Conservation (phyloP, 768 basidiomycete genomes). For the Clitopilus passeckerianus region DNA sequence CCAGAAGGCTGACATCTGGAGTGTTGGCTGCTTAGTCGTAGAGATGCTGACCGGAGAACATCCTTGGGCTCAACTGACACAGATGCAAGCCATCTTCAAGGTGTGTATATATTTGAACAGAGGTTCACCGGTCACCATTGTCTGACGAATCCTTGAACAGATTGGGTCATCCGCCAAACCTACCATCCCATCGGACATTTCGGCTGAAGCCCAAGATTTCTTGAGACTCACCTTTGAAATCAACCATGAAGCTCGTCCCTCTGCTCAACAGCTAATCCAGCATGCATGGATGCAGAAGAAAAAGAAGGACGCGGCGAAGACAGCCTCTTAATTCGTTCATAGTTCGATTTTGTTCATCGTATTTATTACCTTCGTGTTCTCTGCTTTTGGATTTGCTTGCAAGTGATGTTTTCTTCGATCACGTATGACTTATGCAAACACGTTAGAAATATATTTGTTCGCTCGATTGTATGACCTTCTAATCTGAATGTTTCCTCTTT, state of each 20-base stretch:
- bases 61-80: constrained; percentile 92
- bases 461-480: constrained; percentile 9
- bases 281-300: constrained; percentile 67
- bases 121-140: neutral
- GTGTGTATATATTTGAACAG: constrained; percentile 29
- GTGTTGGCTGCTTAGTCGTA: constrained; percentile 89
- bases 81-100: constrained; percentile 99
- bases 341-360: constrained; percentile 5
- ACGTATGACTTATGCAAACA: neutral
- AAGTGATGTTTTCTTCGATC: neutral
- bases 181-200: constrained; percentile 87
- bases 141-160: constrained; percentile 29
- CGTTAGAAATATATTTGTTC: neutral
- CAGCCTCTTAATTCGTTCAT: constrained; percentile 4
- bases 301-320: constrained; percentile 14
- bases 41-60: constrained; percentile 97
- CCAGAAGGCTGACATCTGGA: constrained; percentile 94
- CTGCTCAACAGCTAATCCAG: constrained; percentile 69
- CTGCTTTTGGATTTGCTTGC: neutral
- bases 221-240: constrained; percentile 83
- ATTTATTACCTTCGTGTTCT: constrained; percentile 1
- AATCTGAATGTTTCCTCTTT: constrained; percentile 37
- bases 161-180: constrained; percentile 91
- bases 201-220: constrained; percentile 83
- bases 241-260: constrained; percentile 75